phyloP scores from a whole-genome alignment of 139 green algal genomes.

The Closterium sp. region DNA sequence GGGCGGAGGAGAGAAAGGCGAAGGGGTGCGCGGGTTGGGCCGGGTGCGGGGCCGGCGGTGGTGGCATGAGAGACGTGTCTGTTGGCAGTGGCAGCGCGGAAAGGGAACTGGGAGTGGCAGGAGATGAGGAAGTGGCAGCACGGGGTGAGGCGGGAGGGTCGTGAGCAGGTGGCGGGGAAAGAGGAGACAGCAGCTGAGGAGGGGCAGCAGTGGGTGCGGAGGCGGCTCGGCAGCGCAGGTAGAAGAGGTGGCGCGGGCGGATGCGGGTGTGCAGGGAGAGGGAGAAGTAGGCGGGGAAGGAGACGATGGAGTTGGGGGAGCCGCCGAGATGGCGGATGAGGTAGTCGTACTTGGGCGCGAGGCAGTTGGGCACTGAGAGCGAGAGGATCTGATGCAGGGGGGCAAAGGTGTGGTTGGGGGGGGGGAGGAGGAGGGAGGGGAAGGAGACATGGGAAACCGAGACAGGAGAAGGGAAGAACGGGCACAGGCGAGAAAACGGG shows the following conservation, averaged over 20 bases:
- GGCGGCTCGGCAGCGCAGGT: not conserved
- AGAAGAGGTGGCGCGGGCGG: slow-evolving; percentile 29
- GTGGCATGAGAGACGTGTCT: not conserved
- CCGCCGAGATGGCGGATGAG: slow-evolving; percentile 62
- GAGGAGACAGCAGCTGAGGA: not conserved
- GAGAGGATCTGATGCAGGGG: slow-evolving; percentile 52
- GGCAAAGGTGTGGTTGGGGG: not conserved
- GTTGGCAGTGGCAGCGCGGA: not conserved
- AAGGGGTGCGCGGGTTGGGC: not conserved
- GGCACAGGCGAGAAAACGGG: not conserved
- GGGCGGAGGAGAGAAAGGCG: not conserved
- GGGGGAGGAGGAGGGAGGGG: not conserved
- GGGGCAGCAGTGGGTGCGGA: not conserved
- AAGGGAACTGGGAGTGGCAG: not conserved
- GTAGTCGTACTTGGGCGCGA: slow-evolving; percentile 74
- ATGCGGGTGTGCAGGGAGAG: slow-evolving; percentile 65
- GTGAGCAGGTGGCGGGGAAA: not conserved
- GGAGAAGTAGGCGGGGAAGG: slow-evolving; percentile 72
- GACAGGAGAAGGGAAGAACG: not conserved
- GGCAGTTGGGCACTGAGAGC: slow-evolving; percentile 59
- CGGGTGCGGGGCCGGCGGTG: not conserved
- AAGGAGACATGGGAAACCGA: not conserved
- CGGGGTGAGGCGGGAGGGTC: not conserved
- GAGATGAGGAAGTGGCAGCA: not conserved
- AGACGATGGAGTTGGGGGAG: slow-evolving; percentile 53